These are phyloP conservation scores for Antarctomyces pellizariae DNA, from an alignment of 495 filamentous ascomycete genomes.

Conservation along the genomic window DNA sequence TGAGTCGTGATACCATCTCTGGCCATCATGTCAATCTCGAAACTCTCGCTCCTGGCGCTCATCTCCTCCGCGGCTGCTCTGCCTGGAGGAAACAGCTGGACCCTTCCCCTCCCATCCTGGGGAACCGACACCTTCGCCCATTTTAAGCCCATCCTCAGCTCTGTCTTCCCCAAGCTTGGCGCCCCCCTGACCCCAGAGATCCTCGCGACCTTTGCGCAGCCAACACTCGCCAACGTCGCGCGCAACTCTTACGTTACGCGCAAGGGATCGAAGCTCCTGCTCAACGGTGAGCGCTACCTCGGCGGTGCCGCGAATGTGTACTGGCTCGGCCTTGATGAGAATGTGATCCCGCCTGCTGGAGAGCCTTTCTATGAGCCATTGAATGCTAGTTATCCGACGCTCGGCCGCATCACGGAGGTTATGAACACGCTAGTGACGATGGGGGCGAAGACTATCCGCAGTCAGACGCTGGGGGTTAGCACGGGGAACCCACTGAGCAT, in stretches of 20 bases:
- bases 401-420: slow-evolving; percentile 26
- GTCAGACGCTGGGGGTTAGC: slow-evolving; percentile 29
- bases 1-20: too few species aligned
- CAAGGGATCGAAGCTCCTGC: slow-evolving; percentile 17
- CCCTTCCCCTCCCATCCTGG: neutral
- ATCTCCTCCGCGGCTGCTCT: neutral
- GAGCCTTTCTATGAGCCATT: slow-evolving; percentile 24
- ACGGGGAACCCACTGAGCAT: slow-evolving; percentile 28
- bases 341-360: slow-evolving; percentile 24
- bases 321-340: slow-evolving; percentile 34
- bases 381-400: slow-evolving; percentile 28
- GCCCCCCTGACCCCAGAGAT: slow-evolving; percentile 7
- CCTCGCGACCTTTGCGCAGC: slow-evolving; percentile 4
- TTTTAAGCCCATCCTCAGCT: too few species aligned
- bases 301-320: slow-evolving; percentile 30
- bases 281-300: slow-evolving; percentile 22
- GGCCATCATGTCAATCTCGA: neutral
- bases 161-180: slow-evolving; percentile 2
- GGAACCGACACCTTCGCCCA: too few species aligned
- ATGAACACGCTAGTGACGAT: slow-evolving; percentile 26
- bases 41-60: neutral
- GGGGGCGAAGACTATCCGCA: slow-evolving; percentile 26
- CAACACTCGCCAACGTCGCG: slow-evolving; percentile 6
- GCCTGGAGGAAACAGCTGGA: neutral
- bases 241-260: slow-evolving; percentile 15